Conservation (phyloP, 2,329 filamentous ascomycete genomes). For the Xylaria sp. region DNA sequence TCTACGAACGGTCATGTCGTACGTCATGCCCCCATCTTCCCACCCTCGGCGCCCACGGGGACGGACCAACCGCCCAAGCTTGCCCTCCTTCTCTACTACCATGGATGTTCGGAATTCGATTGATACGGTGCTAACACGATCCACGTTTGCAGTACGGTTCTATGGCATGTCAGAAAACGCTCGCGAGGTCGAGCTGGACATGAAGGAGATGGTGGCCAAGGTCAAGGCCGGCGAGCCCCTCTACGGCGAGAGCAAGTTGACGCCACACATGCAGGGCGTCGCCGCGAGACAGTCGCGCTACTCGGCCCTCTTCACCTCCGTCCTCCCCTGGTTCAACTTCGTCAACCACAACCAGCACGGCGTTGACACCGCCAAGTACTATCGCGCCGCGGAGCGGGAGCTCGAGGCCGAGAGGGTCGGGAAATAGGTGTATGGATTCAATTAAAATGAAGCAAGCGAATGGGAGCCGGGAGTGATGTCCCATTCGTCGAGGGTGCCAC, state of each 20-base stretch:
- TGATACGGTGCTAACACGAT: not conserved
- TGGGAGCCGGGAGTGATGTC: too few relatives aligned
- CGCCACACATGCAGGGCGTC: constrained; percentile 91
- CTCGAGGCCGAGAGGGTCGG: constrained; percentile 74
- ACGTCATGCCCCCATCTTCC: constrained; percentile 50
- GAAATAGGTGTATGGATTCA: constrained; percentile 14
- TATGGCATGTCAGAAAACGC: constrained; percentile 94
- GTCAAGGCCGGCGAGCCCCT: constrained; percentile 91
- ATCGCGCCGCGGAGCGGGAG: constrained; percentile 91
- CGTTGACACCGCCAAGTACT: constrained; percentile 98
- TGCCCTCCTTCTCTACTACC: too few relatives aligned
- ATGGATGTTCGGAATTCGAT: too few relatives aligned
- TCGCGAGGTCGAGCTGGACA: constrained; percentile 92
- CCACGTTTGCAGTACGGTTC: constrained; percentile 73
- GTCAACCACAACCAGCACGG: constrained; percentile 96
- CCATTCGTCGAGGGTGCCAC: not conserved
- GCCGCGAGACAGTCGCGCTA: constrained; percentile 93
- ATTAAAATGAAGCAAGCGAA: not conserved
- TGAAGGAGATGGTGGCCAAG: constrained; percentile 96
- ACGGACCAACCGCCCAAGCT: too few relatives aligned
- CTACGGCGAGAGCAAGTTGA: constrained; percentile 80
- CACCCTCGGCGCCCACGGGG: not conserved
- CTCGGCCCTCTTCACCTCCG: constrained; percentile 79
- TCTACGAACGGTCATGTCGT: constrained; percentile 85
- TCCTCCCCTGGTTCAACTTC: constrained; percentile 97